Percentiles rank a stretch among this genome's conserved stretches.
Conservation (phyloP, 2,329 filamentous ascomycete species). For the Exophiala phaeomuriformis region DNA sequence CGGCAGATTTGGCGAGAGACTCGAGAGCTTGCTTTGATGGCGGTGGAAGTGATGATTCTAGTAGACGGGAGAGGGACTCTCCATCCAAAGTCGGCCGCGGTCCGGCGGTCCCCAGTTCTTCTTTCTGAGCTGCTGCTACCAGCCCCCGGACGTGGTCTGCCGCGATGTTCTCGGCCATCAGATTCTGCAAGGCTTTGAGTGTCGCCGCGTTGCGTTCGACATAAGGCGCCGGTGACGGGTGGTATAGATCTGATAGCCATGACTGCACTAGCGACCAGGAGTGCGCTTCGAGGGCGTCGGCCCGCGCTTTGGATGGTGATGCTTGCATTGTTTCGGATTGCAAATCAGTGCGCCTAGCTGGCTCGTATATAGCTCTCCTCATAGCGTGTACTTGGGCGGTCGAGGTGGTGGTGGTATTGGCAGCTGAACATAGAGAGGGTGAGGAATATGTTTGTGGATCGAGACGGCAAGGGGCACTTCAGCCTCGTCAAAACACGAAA, state of each 20-base stretch:
- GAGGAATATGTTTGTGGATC: no score
- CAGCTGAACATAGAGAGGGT: no score
- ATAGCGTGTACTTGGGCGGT: no score
- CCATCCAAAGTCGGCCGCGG: neutral
- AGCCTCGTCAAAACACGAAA: no score
- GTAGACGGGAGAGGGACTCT: neutral
- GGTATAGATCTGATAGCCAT: slow-evolving; percentile 70
- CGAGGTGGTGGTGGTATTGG: no score
- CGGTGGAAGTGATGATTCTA: slow-evolving; percentile 7
- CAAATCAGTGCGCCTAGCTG: no score
- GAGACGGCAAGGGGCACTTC: no score
- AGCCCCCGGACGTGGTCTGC: slow-evolving; percentile 36
- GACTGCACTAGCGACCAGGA: slow-evolving; percentile 84
- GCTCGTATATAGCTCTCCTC: no score
- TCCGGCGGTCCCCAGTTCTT: slow-evolving; percentile 3
- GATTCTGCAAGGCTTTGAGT: slow-evolving; percentile 21
- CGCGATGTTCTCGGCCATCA: slow-evolving; percentile 23
- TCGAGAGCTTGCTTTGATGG: slow-evolving; percentile 8
- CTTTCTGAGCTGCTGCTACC: slow-evolving; percentile 29
- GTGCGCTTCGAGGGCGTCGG: slow-evolving; percentile 72
- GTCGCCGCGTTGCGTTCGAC: slow-evolving; percentile 89
- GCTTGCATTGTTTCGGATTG: slow-evolving; percentile 38
- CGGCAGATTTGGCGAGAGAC: slow-evolving; percentile 10
- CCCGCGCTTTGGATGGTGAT: slow-evolving; percentile 59
- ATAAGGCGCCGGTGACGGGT: slow-evolving; percentile 54